These are phyloP conservation scores for Galerina sulciceps DNA, from an alignment of 768 basidiomycete species.

Conservation along the genomic window DNA sequence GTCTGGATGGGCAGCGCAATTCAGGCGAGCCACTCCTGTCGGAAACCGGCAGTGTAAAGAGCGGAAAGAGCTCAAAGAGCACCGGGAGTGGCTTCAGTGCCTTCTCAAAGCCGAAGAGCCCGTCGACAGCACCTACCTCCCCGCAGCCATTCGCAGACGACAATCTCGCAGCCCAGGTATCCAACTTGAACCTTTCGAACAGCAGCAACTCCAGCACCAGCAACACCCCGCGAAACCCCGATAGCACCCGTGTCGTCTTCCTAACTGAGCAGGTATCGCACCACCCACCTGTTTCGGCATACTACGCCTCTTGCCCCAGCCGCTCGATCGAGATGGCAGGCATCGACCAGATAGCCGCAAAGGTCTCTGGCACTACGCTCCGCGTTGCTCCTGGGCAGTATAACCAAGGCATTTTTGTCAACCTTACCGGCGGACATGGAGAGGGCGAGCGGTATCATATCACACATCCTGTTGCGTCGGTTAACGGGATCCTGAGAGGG, in stretches of 20 bases:
- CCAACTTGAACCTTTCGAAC: constrained; percentile 56
- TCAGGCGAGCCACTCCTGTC: constrained; percentile 27
- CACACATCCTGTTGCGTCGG: constrained; percentile 86
- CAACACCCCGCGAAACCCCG: constrained; percentile 30
- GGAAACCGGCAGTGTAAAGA: constrained; percentile 64
- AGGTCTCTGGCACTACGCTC: constrained; percentile 86
- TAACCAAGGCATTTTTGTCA: constrained; percentile 90
- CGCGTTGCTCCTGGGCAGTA: constrained; percentile 81
- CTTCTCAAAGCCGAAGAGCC: constrained; percentile 55
- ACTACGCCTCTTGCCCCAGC: constrained; percentile 76
- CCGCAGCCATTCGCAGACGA: constrained; percentile 42
- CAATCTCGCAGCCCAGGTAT: constrained; percentile 58
- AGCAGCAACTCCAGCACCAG: constrained; percentile 12
- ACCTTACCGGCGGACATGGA: constrained; percentile 72
- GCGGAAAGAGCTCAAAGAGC: constrained; percentile 65
- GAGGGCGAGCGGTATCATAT: constrained; percentile 86
- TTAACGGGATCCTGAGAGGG: constrained; percentile 92
- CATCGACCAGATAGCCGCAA: constrained; percentile 92
- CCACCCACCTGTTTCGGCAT: constrained; percentile 94
- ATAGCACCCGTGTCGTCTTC: constrained; percentile 70
- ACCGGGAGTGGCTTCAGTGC: constrained; percentile 59
- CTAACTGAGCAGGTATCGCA: constrained; percentile 96
- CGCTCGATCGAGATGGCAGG: constrained; percentile 75
- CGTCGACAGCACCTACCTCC: constrained; percentile 61
- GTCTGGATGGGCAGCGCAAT: constrained; percentile 30